Conservation (phyloP, 2,329 filamentous ascomycete species). For the Neurospora crassa region DNA sequence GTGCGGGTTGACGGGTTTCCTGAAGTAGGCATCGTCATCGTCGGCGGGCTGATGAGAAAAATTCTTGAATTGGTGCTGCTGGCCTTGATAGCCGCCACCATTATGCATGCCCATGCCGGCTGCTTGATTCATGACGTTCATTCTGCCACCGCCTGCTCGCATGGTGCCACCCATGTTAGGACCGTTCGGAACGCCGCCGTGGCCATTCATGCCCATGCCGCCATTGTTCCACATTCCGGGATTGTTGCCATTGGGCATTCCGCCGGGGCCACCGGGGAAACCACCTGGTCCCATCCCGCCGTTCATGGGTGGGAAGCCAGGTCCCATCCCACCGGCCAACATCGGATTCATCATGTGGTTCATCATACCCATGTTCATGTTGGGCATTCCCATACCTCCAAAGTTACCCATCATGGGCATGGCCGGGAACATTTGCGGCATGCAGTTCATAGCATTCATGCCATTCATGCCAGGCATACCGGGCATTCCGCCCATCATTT, state of each 20-base stretch:
- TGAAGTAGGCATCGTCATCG: constrained; percentile 87
- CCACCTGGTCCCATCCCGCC: constrained; percentile 20
- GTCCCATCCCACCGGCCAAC: constrained; percentile 27
- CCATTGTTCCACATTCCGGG: constrained; percentile 2
- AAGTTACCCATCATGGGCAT: constrained; percentile 36
- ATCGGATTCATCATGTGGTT: constrained; percentile 27
- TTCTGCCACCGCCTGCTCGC: constrained; percentile 5
- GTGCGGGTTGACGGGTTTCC: constrained; percentile 91
- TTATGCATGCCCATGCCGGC: constrained; percentile 23
- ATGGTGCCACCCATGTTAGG: constrained; percentile 5
- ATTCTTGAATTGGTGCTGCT: constrained; percentile 22
- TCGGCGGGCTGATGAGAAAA: constrained; percentile 43
- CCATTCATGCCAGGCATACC: constrained; percentile 19
- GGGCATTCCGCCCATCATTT: constrained; percentile 34
- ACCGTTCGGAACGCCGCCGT: constrained; percentile 4
- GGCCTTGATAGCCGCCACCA: constrained; percentile 13
- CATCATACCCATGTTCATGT: constrained; percentile 26
- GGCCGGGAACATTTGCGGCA: constrained; percentile 14
- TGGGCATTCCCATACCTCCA: constrained; percentile 30
- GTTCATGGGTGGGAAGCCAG: constrained; percentile 31
- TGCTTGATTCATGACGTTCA: constrained; percentile 21
- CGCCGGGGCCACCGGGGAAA: constrained; percentile 17
- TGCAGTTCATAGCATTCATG: constrained; percentile 21
- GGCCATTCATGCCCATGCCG: constrained; percentile 1
- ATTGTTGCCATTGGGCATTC: constrained; percentile 23